These are phyloP conservation scores for Spathaspora sp. DNA, from an alignment of 1,139 yeast species.

Conservation along the genomic window DNA sequence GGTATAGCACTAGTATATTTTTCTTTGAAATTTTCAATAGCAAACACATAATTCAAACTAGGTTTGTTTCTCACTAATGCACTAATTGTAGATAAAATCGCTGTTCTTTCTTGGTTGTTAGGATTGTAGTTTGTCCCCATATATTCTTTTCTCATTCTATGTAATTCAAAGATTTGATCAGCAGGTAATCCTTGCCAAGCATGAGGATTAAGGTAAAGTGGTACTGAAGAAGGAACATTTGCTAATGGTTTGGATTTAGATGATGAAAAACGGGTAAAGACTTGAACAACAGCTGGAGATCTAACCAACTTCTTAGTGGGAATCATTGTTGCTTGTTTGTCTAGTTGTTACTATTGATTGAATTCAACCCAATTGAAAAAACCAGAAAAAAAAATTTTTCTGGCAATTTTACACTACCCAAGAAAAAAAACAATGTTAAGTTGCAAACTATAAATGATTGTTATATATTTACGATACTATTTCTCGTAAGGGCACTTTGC, in stretches of 20 bases:
- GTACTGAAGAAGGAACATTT: slow-evolving; percentile 8
- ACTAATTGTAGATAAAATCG: slow-evolving; percentile 43
- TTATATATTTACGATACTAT: neutral
- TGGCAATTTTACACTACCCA: neutral
- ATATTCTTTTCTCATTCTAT: slow-evolving; percentile 53
- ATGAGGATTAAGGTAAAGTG: slow-evolving; percentile 55
- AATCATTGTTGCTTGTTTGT: neutral
- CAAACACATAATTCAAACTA: slow-evolving; percentile 43
- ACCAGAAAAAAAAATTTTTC: neutral
- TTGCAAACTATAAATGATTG: neutral
- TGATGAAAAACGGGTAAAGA: slow-evolving; percentile 13
- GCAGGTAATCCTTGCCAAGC: slow-evolving; percentile 71
- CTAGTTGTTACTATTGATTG: neutral
- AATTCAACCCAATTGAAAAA: neutral
- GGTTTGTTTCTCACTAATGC: slow-evolving; percentile 35
- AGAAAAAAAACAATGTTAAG: neutral
- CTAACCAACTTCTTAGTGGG: neutral
- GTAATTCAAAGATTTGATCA: slow-evolving; percentile 59
- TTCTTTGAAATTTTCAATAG: slow-evolving; percentile 47
- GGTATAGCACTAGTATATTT: slow-evolving; percentile 47
- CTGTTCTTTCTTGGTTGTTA: slow-evolving; percentile 47
- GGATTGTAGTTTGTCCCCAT: slow-evolving; percentile 61
- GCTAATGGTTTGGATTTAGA: slow-evolving; percentile 8
- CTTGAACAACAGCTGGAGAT: neutral
- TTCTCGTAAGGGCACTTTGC: neutral